Evolutionary conservation across 345 rosid species (phyloP).

Genomic region (Ceriops zippeliana): DNA sequence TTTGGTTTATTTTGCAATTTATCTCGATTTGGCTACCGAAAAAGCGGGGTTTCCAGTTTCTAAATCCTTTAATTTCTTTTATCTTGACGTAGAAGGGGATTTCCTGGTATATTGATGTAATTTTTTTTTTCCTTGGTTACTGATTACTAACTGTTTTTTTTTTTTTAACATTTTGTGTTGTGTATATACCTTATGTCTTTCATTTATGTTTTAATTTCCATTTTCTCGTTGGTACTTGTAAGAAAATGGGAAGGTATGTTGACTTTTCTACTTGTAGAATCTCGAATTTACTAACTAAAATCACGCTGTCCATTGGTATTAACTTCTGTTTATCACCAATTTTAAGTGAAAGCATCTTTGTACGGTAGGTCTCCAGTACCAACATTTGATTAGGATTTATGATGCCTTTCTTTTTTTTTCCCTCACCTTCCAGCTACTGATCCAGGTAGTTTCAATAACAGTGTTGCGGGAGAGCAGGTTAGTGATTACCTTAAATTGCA

Average conservation of each 20-base stretch:
- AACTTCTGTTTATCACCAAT: background rate
- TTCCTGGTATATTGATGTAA: background rate
- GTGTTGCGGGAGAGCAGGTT: conserved; percentile 87
- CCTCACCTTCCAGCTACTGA: conserved; percentile 47
- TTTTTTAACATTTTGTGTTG: no score
- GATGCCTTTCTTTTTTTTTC: background rate
- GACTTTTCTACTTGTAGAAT: no score
- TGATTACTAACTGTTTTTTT: no score
- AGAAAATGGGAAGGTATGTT: no score
- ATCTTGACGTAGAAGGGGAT: background rate
- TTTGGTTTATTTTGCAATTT: background rate
- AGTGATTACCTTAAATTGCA: conserved; percentile 5
- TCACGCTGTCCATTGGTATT: no score
- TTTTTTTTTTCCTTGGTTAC: background rate
- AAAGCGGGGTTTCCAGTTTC: background rate
- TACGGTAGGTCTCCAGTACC: background rate
- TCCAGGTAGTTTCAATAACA: conserved; percentile 80
- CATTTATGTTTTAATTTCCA: no score
- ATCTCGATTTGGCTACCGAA: background rate
- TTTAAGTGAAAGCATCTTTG: background rate
- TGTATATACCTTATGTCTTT: no score
- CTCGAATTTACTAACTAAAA: no score
- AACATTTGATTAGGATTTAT: background rate
- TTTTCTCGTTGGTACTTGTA: no score
- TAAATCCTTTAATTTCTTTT: background rate